These are phyloP conservation scores for Salix caprea DNA, from an alignment of 345 rosid genomes.

Conservation along the genomic window DNA sequence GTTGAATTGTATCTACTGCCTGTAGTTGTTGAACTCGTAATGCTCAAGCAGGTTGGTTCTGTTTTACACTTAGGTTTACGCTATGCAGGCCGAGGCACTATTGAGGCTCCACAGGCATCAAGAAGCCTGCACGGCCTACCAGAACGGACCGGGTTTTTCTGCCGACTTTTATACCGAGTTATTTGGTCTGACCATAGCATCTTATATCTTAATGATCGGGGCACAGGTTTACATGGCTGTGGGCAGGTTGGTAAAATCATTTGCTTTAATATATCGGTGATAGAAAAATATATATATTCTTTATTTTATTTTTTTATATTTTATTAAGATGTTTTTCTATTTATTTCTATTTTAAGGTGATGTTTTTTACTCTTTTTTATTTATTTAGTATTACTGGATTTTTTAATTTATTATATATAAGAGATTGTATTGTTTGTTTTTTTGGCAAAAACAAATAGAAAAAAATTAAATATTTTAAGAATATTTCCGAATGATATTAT, in stretches of 20 bases:
- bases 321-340: not conserved
- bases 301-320: not conserved
- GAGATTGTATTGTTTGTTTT: too few species aligned
- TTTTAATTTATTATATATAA: too few species aligned
- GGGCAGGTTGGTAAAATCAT: conserved; percentile 53
- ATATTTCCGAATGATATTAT: too few species aligned
- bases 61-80: conserved; percentile 35
- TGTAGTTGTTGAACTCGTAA: not conserved
- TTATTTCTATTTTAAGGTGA: too few species aligned
- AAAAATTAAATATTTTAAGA: too few species aligned
- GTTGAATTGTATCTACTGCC: not conserved
- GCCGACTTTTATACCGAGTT: conserved; percentile 39
- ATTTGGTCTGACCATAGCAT: conserved; percentile 40
- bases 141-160: conserved; percentile 38
- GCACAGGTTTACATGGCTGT: conserved; percentile 54
- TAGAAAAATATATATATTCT: not conserved
- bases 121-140: conserved; percentile 47
- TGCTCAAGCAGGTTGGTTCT: not conserved
- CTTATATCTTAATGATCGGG: conserved; percentile 41
- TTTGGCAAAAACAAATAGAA: too few species aligned
- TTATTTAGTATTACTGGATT: too few species aligned
- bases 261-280: too few species aligned
- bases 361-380: too few species aligned
- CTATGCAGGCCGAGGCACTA: conserved; percentile 61
- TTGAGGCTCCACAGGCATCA: conserved; percentile 52